Conservation (phyloP, 2,329 filamentous ascomycete genomes). For the Colletotrichum abscissum region DNA sequence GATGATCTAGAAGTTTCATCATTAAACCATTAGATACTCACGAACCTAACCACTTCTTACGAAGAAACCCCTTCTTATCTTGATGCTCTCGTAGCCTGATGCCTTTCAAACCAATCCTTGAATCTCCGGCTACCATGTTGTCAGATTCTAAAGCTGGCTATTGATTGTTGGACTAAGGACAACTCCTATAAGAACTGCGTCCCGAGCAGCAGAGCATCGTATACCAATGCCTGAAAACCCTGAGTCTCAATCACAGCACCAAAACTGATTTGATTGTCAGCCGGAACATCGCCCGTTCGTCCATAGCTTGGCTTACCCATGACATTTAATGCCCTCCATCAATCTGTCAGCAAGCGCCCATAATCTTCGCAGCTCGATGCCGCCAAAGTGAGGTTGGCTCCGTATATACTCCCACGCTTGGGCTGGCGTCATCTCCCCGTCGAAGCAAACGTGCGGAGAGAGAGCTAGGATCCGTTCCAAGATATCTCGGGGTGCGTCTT, state of each 20-base stretch:
- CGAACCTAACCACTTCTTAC: too few species aligned
- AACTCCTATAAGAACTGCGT: neutral
- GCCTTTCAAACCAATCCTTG: too few species aligned
- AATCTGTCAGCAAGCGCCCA: conserved; percentile 42
- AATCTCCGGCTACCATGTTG: too few species aligned
- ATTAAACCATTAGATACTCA: too few species aligned
- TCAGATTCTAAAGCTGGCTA: neutral
- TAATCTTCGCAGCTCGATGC: conserved; percentile 42
- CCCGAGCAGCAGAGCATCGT: neutral
- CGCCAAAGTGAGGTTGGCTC: conserved; percentile 44
- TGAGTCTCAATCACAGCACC: conserved; percentile 18
- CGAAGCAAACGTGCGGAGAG: conserved; percentile 40
- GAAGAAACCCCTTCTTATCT: too few species aligned
- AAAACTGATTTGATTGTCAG: neutral
- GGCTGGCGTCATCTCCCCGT: conserved; percentile 51
- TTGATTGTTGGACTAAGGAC: neutral
- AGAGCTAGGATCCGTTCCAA: conserved; percentile 41
- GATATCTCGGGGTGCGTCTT: conserved; percentile 36
- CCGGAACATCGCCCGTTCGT: too few species aligned
- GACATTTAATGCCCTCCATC: conserved; percentile 47
- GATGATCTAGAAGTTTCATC: neutral
- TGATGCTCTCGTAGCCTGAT: too few species aligned
- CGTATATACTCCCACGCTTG: conserved; percentile 51
- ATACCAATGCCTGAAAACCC: conserved; percentile 15
- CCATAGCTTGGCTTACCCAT: conserved; percentile 41